A percentile compares a stretch with the other conserved stretches of the same genome.
Conservation (phyloP, 2,329 filamentous ascomycete genomes). For the Podosphaera xanthii region DNA sequence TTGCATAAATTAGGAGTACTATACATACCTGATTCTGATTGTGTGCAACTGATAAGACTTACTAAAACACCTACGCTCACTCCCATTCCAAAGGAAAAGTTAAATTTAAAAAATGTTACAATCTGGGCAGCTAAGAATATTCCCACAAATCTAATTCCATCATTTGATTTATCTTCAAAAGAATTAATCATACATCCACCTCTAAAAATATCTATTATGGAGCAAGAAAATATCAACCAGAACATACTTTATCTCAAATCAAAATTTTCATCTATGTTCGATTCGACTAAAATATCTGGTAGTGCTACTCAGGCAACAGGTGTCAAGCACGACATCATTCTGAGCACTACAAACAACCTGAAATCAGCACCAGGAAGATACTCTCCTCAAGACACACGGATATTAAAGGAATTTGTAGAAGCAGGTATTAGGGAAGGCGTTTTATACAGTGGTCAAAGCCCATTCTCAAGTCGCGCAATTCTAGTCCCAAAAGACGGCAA, state of each 20-base stretch:
- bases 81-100: not conserved
- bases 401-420: not conserved
- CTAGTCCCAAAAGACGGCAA: not conserved
- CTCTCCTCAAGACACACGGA: not conserved
- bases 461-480: not conserved
- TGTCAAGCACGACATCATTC: not conserved
- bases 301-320: not conserved
- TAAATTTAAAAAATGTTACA: not conserved
- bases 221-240: not conserved
- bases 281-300: not conserved
- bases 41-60: not conserved
- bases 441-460: not conserved
- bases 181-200: not conserved
- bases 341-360: not conserved
- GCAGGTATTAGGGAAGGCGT: not conserved
- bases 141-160: not conserved
- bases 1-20: not conserved
- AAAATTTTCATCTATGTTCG: too few species aligned
- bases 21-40: not conserved
- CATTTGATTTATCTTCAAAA: not conserved
- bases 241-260: too few species aligned
- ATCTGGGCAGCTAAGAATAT: not conserved
- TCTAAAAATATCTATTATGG: not conserved
- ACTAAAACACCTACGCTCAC: not conserved
- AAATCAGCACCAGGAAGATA: not conserved